Evolutionary conservation across 78 protist genomes (phyloP).

Genomic region (Dictyostelium capitatum): DNA sequence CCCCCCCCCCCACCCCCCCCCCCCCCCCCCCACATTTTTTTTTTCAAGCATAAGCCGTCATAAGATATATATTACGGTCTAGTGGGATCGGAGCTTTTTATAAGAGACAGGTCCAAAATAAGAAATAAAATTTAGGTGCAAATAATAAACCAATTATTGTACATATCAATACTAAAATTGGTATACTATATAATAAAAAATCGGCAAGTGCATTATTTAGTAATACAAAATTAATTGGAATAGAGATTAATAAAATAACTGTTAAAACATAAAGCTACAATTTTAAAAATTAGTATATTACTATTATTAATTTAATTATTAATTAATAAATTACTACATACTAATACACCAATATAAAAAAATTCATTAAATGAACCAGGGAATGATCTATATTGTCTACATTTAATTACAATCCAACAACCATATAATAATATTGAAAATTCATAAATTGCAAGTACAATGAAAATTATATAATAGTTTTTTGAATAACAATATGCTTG

Average conservation of each 20-base stretch:
- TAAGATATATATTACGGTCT: no score
- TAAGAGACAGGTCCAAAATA: slow-evolving; percentile 18
- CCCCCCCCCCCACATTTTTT: no score
- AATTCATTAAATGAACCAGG: slow-evolving; percentile 79
- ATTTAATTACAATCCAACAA: slow-evolving; percentile 56
- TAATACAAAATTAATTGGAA: slow-evolving; percentile 41
- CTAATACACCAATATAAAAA: slow-evolving; percentile 62
- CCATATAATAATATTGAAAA: slow-evolving; percentile 43
- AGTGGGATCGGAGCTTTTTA: no score
- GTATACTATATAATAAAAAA: neutral
- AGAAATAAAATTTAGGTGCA: slow-evolving; percentile 53
- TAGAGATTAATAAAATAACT: slow-evolving; percentile 19
- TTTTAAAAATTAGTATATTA: neutral
- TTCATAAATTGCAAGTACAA: neutral
- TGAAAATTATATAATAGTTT: slow-evolving; percentile 22
- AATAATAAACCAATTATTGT: slow-evolving; percentile 26
- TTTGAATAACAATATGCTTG: slow-evolving; percentile 27
- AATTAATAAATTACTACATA: neutral
- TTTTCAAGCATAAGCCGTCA: no score
- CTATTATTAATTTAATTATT: neutral
- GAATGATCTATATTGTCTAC: slow-evolving; percentile 46
- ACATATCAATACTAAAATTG: slow-evolving; percentile 15
- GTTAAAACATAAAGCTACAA: slow-evolving; percentile 48
- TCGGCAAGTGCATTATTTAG: neutral
- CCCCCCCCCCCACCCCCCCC: no score